Base-by-base conservation (phyloP, 495 filamentous ascomycete species). In the Jackrogersella minutella region DNA sequence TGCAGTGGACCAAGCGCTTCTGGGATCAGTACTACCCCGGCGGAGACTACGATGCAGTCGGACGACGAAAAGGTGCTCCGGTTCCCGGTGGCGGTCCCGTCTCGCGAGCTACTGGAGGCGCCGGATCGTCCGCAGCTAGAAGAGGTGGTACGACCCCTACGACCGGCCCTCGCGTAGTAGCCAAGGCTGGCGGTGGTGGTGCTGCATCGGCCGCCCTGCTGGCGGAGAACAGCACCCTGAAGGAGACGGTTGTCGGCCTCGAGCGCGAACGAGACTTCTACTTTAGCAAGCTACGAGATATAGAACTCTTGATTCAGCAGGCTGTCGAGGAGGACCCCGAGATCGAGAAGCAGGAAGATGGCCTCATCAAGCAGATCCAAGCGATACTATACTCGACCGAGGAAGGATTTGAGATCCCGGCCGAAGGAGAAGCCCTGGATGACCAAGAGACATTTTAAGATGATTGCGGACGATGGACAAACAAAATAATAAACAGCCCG, bases 11-110 rank as follows among this genome's bases (percentile, higher is more conserved):
- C 53, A 98, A 98, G 86, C 81, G 84, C 66, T 97, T 92, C 81
- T 99, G 95, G 95, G 96, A 99, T 74, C 93, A 97, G 74, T 93
- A 97, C 84, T 99, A 90, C 74, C 93, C 95, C 7, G 95, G 94
- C 43, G 92, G 92, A 52, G 95, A 98, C 65, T 99, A 99, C 79
- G 95, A 99, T 78, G 91, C 95, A 8, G 81, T 96, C 19, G 80
- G 79, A 44, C 87, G 95, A 64, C 86, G 95, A 75, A 97, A 96
- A 79, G 94, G 88, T 33, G 86, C 85, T 39, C 86, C 89, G 31
- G 84, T 87, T 21, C 82, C 91, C 31, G 59, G 79, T 21, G 75
- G 79, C 2, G 77, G 80, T 39, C 73, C 79, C 31, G 75, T 68
- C 58, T 80, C 82, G 21, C 80, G 84, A 61, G 79, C 84, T 21